These are phyloP conservation scores for Wickerhamiella parazyma DNA, from an alignment of 805 yeast genomes.

Conservation along the genomic window DNA sequence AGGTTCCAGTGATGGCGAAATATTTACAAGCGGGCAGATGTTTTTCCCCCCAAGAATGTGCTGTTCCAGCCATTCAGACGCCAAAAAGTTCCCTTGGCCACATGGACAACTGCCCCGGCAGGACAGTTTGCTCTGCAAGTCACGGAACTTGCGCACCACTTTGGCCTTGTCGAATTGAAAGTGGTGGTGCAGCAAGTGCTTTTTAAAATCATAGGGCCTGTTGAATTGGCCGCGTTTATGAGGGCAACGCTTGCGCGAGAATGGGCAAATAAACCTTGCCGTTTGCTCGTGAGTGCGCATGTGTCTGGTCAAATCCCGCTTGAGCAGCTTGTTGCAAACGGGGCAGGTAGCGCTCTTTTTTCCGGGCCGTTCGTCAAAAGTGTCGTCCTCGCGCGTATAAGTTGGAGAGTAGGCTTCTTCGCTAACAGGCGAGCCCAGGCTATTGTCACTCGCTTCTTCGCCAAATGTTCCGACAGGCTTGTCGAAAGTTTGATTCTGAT, in stretches of 20 bases:
- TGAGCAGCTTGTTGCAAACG: conserved; percentile 40
- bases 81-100: conserved; percentile 33
- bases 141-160: conserved; percentile 33
- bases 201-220: conserved; percentile 55
- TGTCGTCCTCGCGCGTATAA: not conserved
- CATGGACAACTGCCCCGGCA: conserved; percentile 43
- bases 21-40: conserved; percentile 5
- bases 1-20: not conserved
- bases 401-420: conserved; percentile 6
- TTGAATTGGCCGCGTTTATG: conserved; percentile 52
- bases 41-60: conserved; percentile 30
- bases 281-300: conserved; percentile 46
- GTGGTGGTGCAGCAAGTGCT: conserved; percentile 48
- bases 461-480: not conserved
- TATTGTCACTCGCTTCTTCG: not conserved
- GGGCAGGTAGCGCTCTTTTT: conserved; percentile 27
- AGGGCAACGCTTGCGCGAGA: conserved; percentile 40
- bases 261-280: conserved; percentile 44
- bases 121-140: conserved; percentile 38
- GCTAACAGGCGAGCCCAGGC: not conserved
- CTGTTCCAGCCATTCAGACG: conserved; percentile 41
- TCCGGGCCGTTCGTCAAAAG: conserved; percentile 2
- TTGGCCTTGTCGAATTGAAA: conserved; percentile 38
- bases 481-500: not conserved
- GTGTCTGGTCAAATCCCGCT: conserved; percentile 50